Evolutionary conservation across 768 basidiomycete species (phyloP).

Genomic region (Macrolepiota albuminosa): DNA sequence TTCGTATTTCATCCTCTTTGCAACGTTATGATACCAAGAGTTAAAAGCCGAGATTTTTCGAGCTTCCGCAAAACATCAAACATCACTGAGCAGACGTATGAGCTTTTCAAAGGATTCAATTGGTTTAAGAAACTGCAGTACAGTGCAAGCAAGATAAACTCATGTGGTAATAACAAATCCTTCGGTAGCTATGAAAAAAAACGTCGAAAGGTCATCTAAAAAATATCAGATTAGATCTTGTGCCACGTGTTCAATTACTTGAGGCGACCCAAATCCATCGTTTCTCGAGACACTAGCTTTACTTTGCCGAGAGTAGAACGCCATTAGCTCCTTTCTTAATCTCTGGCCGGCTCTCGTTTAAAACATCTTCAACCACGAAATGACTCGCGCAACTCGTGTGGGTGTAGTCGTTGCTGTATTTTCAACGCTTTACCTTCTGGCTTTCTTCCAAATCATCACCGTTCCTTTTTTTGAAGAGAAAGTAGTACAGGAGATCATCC

Average conservation of each 20-base stretch:
- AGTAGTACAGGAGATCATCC: constrained; percentile 45
- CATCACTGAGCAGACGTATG: background rate
- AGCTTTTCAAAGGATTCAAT: background rate
- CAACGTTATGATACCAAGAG: background rate
- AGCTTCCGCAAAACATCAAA: background rate
- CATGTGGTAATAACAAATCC: no score
- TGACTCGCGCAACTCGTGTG: constrained; percentile 62
- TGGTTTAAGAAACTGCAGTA: no score
- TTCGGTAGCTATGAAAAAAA: no score
- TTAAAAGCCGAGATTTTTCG: background rate
- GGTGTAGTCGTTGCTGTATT: constrained; percentile 38
- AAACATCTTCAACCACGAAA: constrained; percentile 19
- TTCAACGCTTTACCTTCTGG: constrained; percentile 48
- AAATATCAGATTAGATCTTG: constrained; percentile 1
- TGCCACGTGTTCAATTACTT: background rate
- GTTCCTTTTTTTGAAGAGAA: constrained; percentile 49
- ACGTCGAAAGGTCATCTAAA: no score
- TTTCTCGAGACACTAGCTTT: background rate
- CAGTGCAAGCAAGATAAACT: no score
- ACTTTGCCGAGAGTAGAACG: background rate
- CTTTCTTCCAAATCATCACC: constrained; percentile 48
- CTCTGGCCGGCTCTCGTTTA: background rate
- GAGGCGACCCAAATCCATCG: background rate
- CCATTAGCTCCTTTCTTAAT: background rate
- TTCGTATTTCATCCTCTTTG: background rate